Evolutionary conservation across 495 filamentous ascomycete species (phyloP), one percentile per base, ranked within the genome.

Genomic region (Halenospora varia): DNA sequence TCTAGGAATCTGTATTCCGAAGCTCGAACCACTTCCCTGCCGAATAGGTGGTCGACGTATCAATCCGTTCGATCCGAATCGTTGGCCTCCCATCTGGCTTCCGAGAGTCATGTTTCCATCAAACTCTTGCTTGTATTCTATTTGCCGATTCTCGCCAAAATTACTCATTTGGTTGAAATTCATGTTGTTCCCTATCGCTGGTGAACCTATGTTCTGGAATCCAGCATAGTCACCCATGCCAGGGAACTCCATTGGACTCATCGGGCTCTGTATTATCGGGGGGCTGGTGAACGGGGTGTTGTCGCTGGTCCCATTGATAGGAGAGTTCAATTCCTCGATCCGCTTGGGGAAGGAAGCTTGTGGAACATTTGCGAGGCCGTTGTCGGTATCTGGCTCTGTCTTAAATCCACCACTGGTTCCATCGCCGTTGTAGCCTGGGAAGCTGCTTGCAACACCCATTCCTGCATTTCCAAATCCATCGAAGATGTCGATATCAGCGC

Each of bases 401-500:
- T 66, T 66, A 51, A 66, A 63, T 20, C 58, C 56, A 4, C 61
- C 61, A 29, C 47, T 53, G 1, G 61, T 56, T 17, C 61, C 61
- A 39, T 63, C 57, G 2, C 61, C 61, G 26, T 63, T 63, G 48
- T 63, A 63, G 11, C 62, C 62, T 6, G 59, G 59, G 60, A 62
- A 66, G 39, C 59, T 62, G 15, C 55, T 57, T 11, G 63, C 25
- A 25, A 66, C 50, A 0, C 66, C 75, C 68, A 81, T 81, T 29
- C 77, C 75, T 11, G 71, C 69, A 40, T 68, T 78, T 45, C 80
- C 80, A 47, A 82, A 83, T 8, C 80, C 80, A 61, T 82, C 79
- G 48, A 83, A 83, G 20, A 82, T 76, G 47, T 83, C 80, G n/a
- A 81, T 72, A 39, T 75, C 75, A 55, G 69, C 65, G 25, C 56